Base-by-base conservation (phyloP, 768 basidiomycete species). In the Auricularia auricula-judae region DNA sequence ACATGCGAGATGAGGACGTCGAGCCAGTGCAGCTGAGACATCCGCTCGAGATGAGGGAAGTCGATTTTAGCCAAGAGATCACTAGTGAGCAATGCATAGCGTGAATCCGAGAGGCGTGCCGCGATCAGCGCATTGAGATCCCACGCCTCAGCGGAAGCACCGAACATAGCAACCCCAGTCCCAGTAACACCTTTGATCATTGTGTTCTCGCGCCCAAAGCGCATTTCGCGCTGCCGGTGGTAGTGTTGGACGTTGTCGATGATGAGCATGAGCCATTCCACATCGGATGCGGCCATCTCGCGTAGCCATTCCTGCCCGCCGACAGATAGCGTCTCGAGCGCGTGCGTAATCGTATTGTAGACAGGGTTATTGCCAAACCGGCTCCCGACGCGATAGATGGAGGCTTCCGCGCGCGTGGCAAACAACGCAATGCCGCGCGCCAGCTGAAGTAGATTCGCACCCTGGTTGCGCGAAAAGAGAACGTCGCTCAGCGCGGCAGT, bases 161-260 rank as follows among this genome's bases (percentile, higher is more conserved):
- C 67, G 36, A 63, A 44, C 53, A 67, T 54, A 33, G 64, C 39
- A 23, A 69, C 62, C 3, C 58, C 60, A 3, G 64, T 69, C 34
- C 65, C 67, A 4, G 68, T 67, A 36, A 66, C 67, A 11, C 68
- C 68, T 34, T 67, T 70, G 14, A 70, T 60, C 68, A 68, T 68
- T 14, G 39, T 42, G 58, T 67, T 67, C 12, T 65, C 43, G 29
- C 54, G 51, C 18, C 68, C 66, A 34, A 65, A 65, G 1, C 66
- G 61, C 3, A 4, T 65, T 21, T 67, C 65, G 14, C 64, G 65
- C 36, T 60, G 51, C 29, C 63, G 63, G 11, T 29, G 2, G 36
- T 65, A 65, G 34, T 44, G 61, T 65, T 69, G 68, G 29, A 67
- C 44, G 47, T 70, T 70, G 64, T 69, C 62, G 4, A 62, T 47